Conservation (phyloP, 306 rosid genomes). For the Prunus davidiana region DNA sequence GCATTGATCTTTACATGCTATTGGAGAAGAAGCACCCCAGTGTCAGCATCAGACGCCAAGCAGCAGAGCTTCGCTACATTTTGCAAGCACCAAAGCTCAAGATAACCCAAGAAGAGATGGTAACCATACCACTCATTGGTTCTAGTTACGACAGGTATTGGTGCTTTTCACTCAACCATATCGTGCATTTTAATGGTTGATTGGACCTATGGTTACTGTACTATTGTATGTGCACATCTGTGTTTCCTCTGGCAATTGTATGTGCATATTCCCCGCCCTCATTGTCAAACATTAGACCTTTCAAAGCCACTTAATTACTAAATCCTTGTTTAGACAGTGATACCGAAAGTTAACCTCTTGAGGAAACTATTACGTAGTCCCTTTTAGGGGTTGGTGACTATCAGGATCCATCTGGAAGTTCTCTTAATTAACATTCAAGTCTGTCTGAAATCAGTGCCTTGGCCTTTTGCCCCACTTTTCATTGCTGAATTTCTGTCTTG, state of each 20-base stretch:
- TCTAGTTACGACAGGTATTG: slow-evolving; percentile 65
- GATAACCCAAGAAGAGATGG: slow-evolving; percentile 97
- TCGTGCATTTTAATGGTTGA: not conserved
- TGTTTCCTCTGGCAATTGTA: not conserved
- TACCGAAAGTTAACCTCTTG: not conserved
- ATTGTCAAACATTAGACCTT: not conserved
- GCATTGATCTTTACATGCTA: slow-evolving; percentile 80
- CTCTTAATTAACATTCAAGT: not conserved
- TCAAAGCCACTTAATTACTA: too few relatives aligned
- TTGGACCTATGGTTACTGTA: not conserved
- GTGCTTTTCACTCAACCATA: not conserved
- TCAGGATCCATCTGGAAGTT: not conserved
- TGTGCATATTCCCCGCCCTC: not conserved
- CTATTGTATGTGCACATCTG: not conserved
- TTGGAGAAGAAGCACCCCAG: slow-evolving; percentile 74
- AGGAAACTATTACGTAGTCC: too few relatives aligned
- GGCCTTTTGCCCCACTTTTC: not conserved
- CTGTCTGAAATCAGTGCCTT: not conserved
- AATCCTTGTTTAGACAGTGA: not conserved
- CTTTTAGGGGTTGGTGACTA: too few relatives aligned
- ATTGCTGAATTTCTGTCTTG: not conserved
- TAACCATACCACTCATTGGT: slow-evolving; percentile 72
- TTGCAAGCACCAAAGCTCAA: slow-evolving; percentile 94
- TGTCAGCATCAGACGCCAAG: slow-evolving; percentile 81
- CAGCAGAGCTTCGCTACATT: slow-evolving; percentile 94